Base-by-base conservation (phyloP, 176 grass and related monocot genomes). In the Tuctoria greenei region DNA sequence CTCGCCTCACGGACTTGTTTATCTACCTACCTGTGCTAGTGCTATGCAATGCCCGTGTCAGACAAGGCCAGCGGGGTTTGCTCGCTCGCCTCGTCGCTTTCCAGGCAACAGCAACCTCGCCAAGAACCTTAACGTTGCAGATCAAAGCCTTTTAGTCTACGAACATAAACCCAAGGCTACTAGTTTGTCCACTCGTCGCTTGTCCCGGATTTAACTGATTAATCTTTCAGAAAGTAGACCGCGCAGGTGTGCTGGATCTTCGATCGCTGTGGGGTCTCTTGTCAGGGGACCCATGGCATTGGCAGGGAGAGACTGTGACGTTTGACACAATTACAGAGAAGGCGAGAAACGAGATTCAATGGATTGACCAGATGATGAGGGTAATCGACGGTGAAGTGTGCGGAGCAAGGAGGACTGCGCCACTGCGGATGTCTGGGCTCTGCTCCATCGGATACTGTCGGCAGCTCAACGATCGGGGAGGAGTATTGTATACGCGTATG, bases 51-150 rank as follows among this genome's bases (percentile, higher is more conserved):
- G 49, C 17, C 51, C 20, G 47, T 55, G 47, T 36, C 69, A 45
- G 28, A 15, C 15, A 6, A 42, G 8, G 5, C 44, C 24, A 6
- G 51, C 35, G 62, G 67, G 40, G 38, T 81, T 58, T 13, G 49
- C 69, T 35, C 64, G 56, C 61, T 71, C 7, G 20, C 56, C 76
- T 79, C 59, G 66, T 90, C 76, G 80, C 77, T 84, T 74, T 87
- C 52, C 66, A 28, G 26, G 61, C 67, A 57, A 34, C 68, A 21
- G 52, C 20, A 40, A 36, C 54, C 75, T 35, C 39, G 67, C 41
- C 24, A 49, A 38, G 85, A 52, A 79, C 61, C 74, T 54, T 52
- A 73, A 55, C 85, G 52, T 61, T 79, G 80, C 25, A 44, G 50
- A 28, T 39, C 8, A 24, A 69, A 40, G 39, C 12, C 23, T 40